Evolutionary conservation across 441 rosid species (phyloP), one percentile per base, ranked within the genome.

Genomic region (Iberis amara): DNA sequence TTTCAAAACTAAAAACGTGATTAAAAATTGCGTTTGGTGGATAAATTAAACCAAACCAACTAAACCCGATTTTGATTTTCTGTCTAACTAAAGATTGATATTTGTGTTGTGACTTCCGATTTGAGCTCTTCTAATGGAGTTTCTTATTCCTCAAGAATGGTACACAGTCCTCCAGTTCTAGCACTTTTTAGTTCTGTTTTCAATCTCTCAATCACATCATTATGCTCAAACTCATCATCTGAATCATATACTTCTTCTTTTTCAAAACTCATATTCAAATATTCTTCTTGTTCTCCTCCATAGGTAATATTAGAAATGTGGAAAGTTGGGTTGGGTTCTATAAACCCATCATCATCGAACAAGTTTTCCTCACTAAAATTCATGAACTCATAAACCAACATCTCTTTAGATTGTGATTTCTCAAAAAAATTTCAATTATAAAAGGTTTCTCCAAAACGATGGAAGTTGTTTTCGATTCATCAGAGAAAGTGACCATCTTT

Each of bases 101-200:
- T 18, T 18, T 18, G 21, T 18, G 21, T 18, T 18, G 21, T 18
- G 21, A 18, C 21, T 18, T 18, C 21, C 21, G 21, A 18, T 18
- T 73, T 76, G 11, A 76, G 69, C 18, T 78, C 73, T 35, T 66
- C 60, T n/a, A 56, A 55, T 13, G 74, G 51, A 23, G 83, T 70
- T 47, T 81, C 95, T 4, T 82, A 63, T 55, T 87, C 96, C 62
- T 83, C 85, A 6, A 66, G 59, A 63, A 89, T 85, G 1, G 95
- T 89, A 7, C 92, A 79, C 36, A 89, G 81, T 13, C 95, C 96
- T 6, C 89, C 95, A 0, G 79, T 78, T 64, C 87, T 79, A 1
- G 81, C 83, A n/a, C 39, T 61, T 47, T 57, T 77, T 31, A 85
- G 53, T 11, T 81, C 87, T 76, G 68, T 52, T 65, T 73, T 79